Conservation (phyloP, 352 stramenopile genomes). For the Hyaloperonospora brassicae region DNA sequence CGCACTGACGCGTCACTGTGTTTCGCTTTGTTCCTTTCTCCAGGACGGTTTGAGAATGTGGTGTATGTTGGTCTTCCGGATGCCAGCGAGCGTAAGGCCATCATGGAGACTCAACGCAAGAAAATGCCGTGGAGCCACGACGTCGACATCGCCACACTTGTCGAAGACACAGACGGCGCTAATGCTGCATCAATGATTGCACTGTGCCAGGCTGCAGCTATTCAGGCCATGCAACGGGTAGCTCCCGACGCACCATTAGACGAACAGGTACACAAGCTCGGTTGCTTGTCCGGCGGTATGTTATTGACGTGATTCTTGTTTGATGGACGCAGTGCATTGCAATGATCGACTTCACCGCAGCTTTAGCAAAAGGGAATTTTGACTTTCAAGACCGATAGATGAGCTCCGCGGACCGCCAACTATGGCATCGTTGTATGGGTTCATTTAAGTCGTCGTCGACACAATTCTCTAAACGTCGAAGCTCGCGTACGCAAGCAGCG, state of each 20-base stretch:
- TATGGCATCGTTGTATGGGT: slow-evolving; percentile 13
- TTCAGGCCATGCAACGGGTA: slow-evolving; percentile 63
- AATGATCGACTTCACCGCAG: slow-evolving; percentile 41
- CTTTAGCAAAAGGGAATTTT: slow-evolving; percentile 34
- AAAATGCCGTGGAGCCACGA: slow-evolving; percentile 68
- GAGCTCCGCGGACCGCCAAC: not conserved
- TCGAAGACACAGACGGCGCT: slow-evolving; percentile 46
- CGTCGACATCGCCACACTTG: slow-evolving; percentile 40
- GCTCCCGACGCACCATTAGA: slow-evolving; percentile 15
- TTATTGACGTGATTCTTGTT: slow-evolving; percentile 3
- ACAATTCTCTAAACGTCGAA: slow-evolving; percentile 37
- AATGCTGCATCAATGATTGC: slow-evolving; percentile 72
- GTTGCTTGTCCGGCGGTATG: not conserved
- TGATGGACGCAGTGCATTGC: slow-evolving; percentile 21
- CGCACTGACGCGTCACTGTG: not conserved
- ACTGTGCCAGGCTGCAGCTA: slow-evolving; percentile 61
- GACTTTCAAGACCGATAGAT: slow-evolving; percentile 25
- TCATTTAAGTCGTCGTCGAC: slow-evolving; percentile 6
- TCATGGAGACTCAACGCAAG: slow-evolving; percentile 50
- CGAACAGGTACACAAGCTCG: slow-evolving; percentile 23
- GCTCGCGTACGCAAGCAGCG: slow-evolving; percentile 37
- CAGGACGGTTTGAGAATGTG: slow-evolving; percentile 79
- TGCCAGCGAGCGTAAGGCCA: slow-evolving; percentile 41
- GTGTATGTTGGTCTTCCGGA: slow-evolving; percentile 64
- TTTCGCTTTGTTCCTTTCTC: not conserved